phyloP scores from a whole-genome alignment of 2,329 filamentous ascomycete genomes.

The Epichloe scottii region DNA sequence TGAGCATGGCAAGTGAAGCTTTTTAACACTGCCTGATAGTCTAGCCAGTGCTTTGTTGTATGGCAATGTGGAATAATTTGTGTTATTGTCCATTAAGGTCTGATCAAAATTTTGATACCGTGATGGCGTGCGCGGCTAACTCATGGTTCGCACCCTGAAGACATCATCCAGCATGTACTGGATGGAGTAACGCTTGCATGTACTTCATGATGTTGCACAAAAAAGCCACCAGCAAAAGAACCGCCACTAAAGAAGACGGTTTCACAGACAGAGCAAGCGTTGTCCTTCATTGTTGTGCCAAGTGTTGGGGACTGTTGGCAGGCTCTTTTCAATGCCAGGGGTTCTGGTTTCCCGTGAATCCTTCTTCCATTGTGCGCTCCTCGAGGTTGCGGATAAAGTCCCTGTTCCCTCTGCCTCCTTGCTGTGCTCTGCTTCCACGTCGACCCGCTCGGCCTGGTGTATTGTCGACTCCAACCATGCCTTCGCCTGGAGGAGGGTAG shows the following conservation, averaged over 20 bases:
- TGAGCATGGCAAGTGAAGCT: background rate
- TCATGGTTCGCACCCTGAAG: background rate
- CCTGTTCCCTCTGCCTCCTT: constrained; percentile 49
- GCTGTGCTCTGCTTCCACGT: constrained; percentile 61
- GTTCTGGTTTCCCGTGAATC: constrained; percentile 59
- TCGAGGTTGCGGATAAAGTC: constrained; percentile 94
- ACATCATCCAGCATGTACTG: background rate
- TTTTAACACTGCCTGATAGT: background rate
- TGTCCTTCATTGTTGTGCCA: background rate
- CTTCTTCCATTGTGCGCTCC: constrained; percentile 86
- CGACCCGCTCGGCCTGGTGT: constrained; percentile 48
- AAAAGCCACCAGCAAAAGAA: background rate
- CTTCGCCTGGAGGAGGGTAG: constrained; percentile 85
- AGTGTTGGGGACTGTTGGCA: background rate
- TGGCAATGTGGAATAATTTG: background rate
- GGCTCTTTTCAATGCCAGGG: constrained; percentile 50
- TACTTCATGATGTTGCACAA: background rate
- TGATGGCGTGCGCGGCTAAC: background rate
- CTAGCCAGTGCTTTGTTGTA: background rate
- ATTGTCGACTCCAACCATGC: constrained; percentile 53
- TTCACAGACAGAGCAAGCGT: background rate
- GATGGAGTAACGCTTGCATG: background rate
- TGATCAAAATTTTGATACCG: background rate
- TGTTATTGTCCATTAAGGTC: background rate
- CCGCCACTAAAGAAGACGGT: background rate